Conservation (phyloP, 345 rosid genomes). For the Anacardium occidentale region DNA sequence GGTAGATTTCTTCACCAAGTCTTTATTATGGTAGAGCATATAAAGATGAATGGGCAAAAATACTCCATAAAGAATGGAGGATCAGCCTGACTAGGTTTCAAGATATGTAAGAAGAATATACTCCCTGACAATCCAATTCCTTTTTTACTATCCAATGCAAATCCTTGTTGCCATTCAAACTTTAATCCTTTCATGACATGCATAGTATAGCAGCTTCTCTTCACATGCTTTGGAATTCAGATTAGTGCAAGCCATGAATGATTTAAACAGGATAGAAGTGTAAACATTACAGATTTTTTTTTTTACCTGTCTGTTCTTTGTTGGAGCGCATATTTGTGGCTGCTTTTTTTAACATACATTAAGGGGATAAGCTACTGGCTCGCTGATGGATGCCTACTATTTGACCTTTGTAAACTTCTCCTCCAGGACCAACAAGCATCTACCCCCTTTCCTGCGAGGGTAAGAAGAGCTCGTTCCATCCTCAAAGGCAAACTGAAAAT, state of each 20-base stretch:
- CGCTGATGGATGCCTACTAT: slow-evolving; percentile 92
- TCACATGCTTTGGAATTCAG: too few relatives aligned
- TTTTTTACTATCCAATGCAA: too few relatives aligned
- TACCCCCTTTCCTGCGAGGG: slow-evolving; percentile 92
- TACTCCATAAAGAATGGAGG: background rate
- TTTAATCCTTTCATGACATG: too few relatives aligned
- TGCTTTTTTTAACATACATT: slow-evolving; percentile 89
- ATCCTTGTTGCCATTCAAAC: too few relatives aligned
- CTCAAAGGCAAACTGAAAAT: slow-evolving; percentile 88
- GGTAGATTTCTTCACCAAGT: too few relatives aligned
- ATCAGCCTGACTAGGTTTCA: too few relatives aligned
- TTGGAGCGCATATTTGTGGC: slow-evolving; percentile 91
- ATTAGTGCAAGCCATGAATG: too few relatives aligned
- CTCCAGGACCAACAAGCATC: slow-evolving; percentile 81
- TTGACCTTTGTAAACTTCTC: slow-evolving; percentile 86
- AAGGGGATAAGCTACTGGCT: slow-evolving; percentile 58
- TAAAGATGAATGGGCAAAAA: background rate
- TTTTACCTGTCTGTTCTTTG: slow-evolving; percentile 79
- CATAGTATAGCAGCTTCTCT: too few relatives aligned
- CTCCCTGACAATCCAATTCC: too few relatives aligned
- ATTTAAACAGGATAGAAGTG: too few relatives aligned
- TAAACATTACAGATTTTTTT: background rate
- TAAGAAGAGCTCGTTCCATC: slow-evolving; percentile 82
- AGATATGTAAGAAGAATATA: too few relatives aligned
- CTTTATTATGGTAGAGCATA: too few relatives aligned